Base-by-base conservation (phyloP, 352 stramenopile species). In the Phytophthora citrophthora region DNA sequence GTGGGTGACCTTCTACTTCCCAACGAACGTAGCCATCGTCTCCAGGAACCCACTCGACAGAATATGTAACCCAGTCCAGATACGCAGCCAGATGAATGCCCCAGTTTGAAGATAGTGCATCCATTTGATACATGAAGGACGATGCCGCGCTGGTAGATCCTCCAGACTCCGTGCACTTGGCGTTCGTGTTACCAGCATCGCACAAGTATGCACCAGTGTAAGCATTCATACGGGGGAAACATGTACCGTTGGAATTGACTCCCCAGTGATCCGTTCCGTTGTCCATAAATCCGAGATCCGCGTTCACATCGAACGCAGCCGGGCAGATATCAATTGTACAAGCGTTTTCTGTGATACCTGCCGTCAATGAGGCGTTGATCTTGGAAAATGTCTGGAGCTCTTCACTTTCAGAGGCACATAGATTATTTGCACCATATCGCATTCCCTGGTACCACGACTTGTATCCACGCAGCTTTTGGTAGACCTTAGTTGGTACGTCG, bases 91-190 rank as follows among this genome's bases (percentile, higher is more conserved):
- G 34, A 41, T 87, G 88, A 6, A 98, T 64, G 10, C 83, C 79
- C 71, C 90, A 95, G 59, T 97, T 97, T 18, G 88, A 82, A n/a
- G 91, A 97, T 12, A 98, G 89, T 2, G 94, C 94, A 73, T 99
- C 95, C 58, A 97, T 94, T 66, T 72, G 64, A 54, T 86, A 73
- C 24, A 50, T 61, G 38, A 70, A 70, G 13, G 5, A 79, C 46
- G 64, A 79, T 36, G 40, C 68, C 12, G 64, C 61, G 29, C 47
- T 68, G 0, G 52, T 73, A 5, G 54, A 78, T 11, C 53, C 76
- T 31, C 50, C 70, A 23, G 41, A 76, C 26, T 67, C 61, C 43
- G 43, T 43, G 32, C 73, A 76, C 8, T 76, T 41, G 9, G 27
- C 16, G 10, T 9, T 41, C 15, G 26, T 63, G 24, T 86, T 80